Base-by-base conservation (phyloP, 2,329 filamentous ascomycete species). In the Arthrinium phaeospermum region DNA sequence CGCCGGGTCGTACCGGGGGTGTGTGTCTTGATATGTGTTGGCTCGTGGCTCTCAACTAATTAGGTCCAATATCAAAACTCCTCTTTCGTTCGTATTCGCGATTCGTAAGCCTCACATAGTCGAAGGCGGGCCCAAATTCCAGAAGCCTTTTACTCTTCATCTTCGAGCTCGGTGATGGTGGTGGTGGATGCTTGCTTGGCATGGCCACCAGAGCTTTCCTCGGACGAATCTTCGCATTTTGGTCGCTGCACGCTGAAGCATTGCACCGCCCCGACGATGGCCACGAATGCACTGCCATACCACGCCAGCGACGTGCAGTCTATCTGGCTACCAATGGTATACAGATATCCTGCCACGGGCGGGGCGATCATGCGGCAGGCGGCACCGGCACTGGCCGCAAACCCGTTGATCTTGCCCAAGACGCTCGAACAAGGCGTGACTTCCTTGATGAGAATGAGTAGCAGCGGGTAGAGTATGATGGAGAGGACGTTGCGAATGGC, bases 381-480 rank as follows among this genome's bases (percentile, higher is more conserved):
- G 8, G 90, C 91, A 37, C 90, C 90, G 2, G 89, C 90, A 72
- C 89, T 91, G 69, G 91, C 91, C 30, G 91, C 90, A 61, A 92
- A 80, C 5, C 91, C 91, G 73, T 93, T 93, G 76, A 93, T 88
- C 76, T 87, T 90, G 70, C 91, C 91, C 51, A 92, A 83, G 8
- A 90, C 86, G 57, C 83, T 83, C 8, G 85, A 82, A 45, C 84
- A 86, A 1, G 90, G 89, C 0, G 89, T 91, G 1, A 90, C 89
- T 77, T 92, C 89, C 81, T 92, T 92, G 84, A 93, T 88, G 45
- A 92, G 83, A 75, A 93, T 92, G 64, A 93, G 84, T 49, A 92
- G 85, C 6, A 92, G 84, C 2, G 91, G 91, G 77, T 91, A 92
- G n/a, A 91, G 83, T 71, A 91, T 85, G 76, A 92, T 92, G 67